Base-by-base conservation (phyloP, 176 grass and related monocot genomes). In the Oryza longistaminata region DNA sequence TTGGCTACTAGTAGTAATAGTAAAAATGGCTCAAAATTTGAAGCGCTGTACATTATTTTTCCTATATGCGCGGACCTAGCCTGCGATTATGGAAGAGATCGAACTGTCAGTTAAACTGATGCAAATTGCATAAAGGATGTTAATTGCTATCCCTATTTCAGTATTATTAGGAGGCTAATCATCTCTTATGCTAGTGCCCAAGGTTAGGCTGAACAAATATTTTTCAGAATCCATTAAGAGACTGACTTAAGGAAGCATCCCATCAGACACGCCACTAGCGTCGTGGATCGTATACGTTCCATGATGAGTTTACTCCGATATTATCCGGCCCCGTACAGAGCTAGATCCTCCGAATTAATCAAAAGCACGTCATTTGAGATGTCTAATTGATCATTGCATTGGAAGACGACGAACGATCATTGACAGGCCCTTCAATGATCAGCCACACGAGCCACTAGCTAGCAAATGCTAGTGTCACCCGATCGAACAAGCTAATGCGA, bases 371-470 rank as follows among this genome's bases (percentile, higher is more conserved):
- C 13, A 31, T 74, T 74, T 11, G 4, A 31, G 16, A 4, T 34
- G 58, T 74, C 55, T 24, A 70, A 14, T 15, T 39, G 73, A 67
- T 40, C 39, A 40, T 9, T 37, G 62, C 25, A 82, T 77, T 72
- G 33, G 81, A 66, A 10, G 68, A 50, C 15, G 61, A 26, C 37
- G 45, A 74, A 81, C 42, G 70, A 46, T 15, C 73, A 86, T 40
- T 14, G 31, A 84, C 53, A 73, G 66, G 19, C 64, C 82, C 78
- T 26, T 16, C 82, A 84, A 84, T 52, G 82, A 82, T 86, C 73
- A 73, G n/a, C 58, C 21, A 62, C 87, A 24, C 82, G 6, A 58
- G 42, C 40, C 72, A 71, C 39, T 60, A 42, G 3, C 39, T 60
- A 42, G 3, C 26, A 42, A 42, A 11, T 3, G 70, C 17, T 90